phyloP scores from a whole-genome alignment of 2,329 filamentous ascomycete species.

The Trichophaea hybrida region DNA sequence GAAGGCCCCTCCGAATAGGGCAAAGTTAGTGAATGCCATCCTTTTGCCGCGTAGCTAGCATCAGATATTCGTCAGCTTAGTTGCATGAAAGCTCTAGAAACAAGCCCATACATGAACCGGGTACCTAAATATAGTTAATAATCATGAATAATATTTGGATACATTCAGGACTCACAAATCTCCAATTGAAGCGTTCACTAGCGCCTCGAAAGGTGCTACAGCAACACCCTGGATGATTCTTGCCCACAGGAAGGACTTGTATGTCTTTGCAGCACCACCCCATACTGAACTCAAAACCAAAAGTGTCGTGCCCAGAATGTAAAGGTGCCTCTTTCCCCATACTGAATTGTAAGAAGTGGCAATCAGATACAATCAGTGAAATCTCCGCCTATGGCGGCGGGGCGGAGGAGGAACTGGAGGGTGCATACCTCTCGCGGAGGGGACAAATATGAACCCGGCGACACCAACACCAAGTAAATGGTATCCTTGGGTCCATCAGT shows the following conservation, averaged over 20 bases:
- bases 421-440: constrained; percentile 49
- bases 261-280: constrained; percentile 54
- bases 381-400: no score
- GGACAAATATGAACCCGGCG: constrained; percentile 72
- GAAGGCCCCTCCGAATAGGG: constrained; percentile 57
- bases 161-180: constrained; percentile 46
- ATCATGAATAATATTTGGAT: not conserved
- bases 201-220: constrained; percentile 73
- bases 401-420: no score
- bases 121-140: not conserved
- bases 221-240: constrained; percentile 76
- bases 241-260: constrained; percentile 59
- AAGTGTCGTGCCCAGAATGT: constrained; percentile 60
- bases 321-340: constrained; percentile 85
- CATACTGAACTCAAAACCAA: constrained; percentile 62
- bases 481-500: constrained; percentile 15
- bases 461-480: constrained; percentile 62
- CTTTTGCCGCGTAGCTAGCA: constrained; percentile 56
- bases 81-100: not conserved
- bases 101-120: constrained; percentile 50
- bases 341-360: constrained; percentile 33
- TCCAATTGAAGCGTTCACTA: constrained; percentile 78
- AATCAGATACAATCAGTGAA: no score
- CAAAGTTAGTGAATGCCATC: constrained; percentile 67
- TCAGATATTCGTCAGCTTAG: not conserved